Percentiles rank a stretch among this genome's conserved stretches.
phyloP scores from a whole-genome alignment of 2,329 filamentous ascomycete species.

The Graphilbum ipis-grandicollis region DNA sequence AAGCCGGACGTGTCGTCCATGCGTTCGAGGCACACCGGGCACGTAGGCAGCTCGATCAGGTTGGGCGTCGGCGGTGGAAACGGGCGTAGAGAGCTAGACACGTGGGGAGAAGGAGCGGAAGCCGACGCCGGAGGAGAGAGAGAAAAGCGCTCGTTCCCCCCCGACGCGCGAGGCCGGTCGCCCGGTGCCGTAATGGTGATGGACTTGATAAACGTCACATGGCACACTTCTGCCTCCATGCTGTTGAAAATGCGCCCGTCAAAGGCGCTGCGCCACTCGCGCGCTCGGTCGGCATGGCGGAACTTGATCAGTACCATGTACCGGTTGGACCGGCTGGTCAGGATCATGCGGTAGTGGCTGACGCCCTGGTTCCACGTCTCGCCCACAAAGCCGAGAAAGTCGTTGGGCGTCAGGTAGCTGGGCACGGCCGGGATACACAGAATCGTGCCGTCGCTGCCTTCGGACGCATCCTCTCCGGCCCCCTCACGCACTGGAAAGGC shows the following conservation, averaged over 20 bases:
- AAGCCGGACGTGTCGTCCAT: conserved; percentile 97
- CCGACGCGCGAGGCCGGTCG: conserved; percentile 1
- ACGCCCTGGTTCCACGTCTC: conserved; percentile 74
- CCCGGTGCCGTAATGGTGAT: conserved; percentile 63
- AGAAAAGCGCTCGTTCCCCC: no score
- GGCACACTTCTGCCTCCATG: conserved; percentile 89
- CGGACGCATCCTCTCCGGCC: conserved; percentile 12
- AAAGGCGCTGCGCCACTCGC: conserved; percentile 68
- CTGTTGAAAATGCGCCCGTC: conserved; percentile 88
- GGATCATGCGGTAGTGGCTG: conserved; percentile 86
- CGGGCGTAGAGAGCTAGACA: conserved; percentile 26
- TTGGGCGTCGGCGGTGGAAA: conserved; percentile 58
- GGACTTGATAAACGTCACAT: conserved; percentile 85
- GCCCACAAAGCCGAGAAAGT: conserved; percentile 82
- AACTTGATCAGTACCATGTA: conserved; percentile 97
- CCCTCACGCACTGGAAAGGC: conserved; percentile 4
- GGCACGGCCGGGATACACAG: conserved; percentile 90
- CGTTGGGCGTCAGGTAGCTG: conserved; percentile 78
- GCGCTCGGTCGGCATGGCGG: conserved; percentile 54
- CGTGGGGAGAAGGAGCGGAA: background rate
- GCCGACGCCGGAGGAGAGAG: conserved; percentile 3
- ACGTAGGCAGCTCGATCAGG: conserved; percentile 82
- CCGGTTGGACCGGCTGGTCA: conserved; percentile 73
- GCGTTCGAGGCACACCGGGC: conserved; percentile 86
- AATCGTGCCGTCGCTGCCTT: conserved; percentile 54